phyloP scores from a whole-genome alignment of 1,139 yeast species.

The Zygosaccharomyces pseudobailii region DNA sequence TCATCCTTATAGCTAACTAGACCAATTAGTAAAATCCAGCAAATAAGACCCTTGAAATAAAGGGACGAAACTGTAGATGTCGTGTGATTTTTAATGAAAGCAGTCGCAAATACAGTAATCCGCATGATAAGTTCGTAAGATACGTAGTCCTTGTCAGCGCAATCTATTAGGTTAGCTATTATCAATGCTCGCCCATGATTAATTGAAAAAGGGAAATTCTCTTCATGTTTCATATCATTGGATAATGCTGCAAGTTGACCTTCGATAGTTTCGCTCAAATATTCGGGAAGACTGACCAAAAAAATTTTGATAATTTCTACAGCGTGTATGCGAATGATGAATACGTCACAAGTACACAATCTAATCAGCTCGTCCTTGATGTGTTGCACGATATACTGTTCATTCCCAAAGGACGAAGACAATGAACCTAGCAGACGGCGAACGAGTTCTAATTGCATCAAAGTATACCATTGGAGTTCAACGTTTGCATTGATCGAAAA shows the following conservation, averaged over 20 bases:
- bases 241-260: constrained; percentile 30
- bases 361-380: constrained; percentile 32
- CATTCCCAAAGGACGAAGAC: constrained; percentile 32
- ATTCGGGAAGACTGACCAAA: constrained; percentile 32
- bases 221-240: constrained; percentile 37
- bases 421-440: constrained; percentile 21
- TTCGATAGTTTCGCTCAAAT: constrained; percentile 30
- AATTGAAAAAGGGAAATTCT: constrained; percentile 35
- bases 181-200: constrained; percentile 41
- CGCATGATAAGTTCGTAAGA: constrained; percentile 36
- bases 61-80: constrained; percentile 30
- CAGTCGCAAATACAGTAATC: constrained; percentile 35
- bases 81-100: constrained; percentile 34
- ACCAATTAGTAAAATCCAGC: constrained; percentile 78
- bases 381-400: constrained; percentile 24
- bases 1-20: constrained; percentile 62
- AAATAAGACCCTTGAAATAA: constrained; percentile 42
- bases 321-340: constrained; percentile 37
- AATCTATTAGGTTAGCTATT: constrained; percentile 37
- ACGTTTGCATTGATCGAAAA: constrained; percentile 2
- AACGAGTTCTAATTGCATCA: constrained; percentile 28
- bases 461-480: constrained; percentile 18
- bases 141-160: constrained; percentile 36
- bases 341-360: constrained; percentile 35
- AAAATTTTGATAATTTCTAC: constrained; percentile 36